Percentiles rank a stretch among this genome's conserved stretches.
These are phyloP conservation scores for Tolypocladium tundrense DNA, from an alignment of 2,329 filamentous ascomycete genomes.

Conservation along the genomic window DNA sequence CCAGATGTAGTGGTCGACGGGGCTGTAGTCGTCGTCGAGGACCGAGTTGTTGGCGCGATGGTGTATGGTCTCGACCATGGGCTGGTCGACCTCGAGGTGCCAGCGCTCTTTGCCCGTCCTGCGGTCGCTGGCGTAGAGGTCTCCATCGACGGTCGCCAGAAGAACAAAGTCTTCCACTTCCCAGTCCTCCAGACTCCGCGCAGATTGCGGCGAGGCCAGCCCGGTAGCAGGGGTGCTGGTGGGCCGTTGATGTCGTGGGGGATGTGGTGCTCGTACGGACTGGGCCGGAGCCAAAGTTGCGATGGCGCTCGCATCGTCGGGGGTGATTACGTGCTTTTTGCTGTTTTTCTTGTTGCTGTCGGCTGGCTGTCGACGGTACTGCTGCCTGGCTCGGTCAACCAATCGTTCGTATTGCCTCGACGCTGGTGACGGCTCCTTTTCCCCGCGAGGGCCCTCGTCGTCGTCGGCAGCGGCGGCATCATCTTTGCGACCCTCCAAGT, in stretches of 20 bases:
- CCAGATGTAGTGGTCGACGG: slow-evolving; percentile 84
- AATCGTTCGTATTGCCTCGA: slow-evolving; percentile 2
- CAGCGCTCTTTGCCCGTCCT: slow-evolving; percentile 76
- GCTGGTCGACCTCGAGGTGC: slow-evolving; percentile 73
- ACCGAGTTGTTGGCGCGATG: slow-evolving; percentile 59
- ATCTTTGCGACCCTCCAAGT: not conserved
- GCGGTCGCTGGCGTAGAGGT: slow-evolving; percentile 83
- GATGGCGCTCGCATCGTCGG: slow-evolving; percentile 83
- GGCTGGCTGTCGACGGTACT: slow-evolving; percentile 1
- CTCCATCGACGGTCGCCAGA: slow-evolving; percentile 98
- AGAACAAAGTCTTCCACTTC: slow-evolving; percentile 99
- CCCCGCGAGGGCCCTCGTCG: not conserved
- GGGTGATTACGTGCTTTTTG: slow-evolving; percentile 25
- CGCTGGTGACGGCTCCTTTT: not conserved
- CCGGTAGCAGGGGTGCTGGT: slow-evolving; percentile 51
- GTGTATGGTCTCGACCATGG: slow-evolving; percentile 86
- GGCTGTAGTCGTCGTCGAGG: slow-evolving; percentile 46
- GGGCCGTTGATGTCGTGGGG: slow-evolving; percentile 50
- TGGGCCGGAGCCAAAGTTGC: slow-evolving; percentile 94
- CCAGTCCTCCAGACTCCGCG: slow-evolving; percentile 98
- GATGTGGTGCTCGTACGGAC: slow-evolving; percentile 85
- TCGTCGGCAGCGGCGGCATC: slow-evolving; percentile 11
- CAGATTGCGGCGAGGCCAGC: slow-evolving; percentile 75
- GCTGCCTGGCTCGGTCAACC: slow-evolving; percentile 3
- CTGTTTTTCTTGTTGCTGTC: slow-evolving; percentile 10